phyloP scores from a whole-genome alignment of 306 rosid species.

The Pachyrhizus erosus region DNA sequence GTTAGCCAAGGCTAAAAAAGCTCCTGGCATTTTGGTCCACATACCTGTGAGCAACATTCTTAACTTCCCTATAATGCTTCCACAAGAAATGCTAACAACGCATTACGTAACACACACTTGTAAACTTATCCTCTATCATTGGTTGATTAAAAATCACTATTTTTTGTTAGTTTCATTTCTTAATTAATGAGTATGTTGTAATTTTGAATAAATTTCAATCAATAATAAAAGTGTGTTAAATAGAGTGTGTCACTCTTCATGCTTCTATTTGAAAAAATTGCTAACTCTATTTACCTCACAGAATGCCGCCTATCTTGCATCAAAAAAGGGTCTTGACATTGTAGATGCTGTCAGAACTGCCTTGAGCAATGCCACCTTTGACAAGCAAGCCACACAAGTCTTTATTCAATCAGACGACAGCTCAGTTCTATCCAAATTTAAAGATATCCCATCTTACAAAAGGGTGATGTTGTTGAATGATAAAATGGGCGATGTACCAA shows the following conservation, averaged over 20 bases:
- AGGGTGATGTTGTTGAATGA: conserved; percentile 51
- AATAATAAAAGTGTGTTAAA: neutral
- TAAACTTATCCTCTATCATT: no score
- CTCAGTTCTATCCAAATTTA: conserved; percentile 77
- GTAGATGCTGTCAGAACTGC: conserved; percentile 59
- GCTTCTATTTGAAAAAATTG: neutral
- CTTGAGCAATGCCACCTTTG: conserved; percentile 72
- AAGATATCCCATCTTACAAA: conserved; percentile 59
- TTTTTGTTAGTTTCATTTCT: no score
- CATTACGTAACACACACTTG: no score
- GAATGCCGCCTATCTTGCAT: conserved; percentile 87
- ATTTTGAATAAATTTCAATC: neutral
- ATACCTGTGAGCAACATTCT: conserved; percentile 51
- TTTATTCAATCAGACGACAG: conserved; percentile 83
- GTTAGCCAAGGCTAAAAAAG: conserved; percentile 79
- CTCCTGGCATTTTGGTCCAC: conserved; percentile 67
- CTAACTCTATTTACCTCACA: conserved; percentile 44
- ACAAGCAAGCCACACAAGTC: conserved; percentile 73
- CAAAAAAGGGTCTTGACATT: conserved; percentile 79
- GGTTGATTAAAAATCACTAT: no score
- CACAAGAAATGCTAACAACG: neutral
- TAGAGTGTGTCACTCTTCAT: neutral
- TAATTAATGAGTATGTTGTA: no score
- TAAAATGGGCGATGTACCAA: conserved; percentile 53
- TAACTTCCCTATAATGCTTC: neutral